Base-by-base conservation (phyloP, 2,329 filamentous ascomycete species). In the Metarhizium album region DNA sequence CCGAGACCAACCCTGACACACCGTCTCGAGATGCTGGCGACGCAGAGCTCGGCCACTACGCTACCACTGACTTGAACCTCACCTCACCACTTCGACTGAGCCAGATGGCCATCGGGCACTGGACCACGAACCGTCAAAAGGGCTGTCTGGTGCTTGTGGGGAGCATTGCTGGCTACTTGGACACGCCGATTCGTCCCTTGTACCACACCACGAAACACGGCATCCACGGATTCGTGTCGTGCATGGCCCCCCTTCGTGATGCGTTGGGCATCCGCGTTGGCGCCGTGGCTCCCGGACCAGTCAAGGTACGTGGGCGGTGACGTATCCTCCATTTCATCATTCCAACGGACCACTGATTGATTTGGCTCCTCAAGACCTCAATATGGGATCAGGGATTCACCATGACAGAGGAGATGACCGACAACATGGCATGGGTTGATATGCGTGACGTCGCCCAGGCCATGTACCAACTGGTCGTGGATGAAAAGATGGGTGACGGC, bases 131-230 rank as follows among this genome's bases (percentile, higher is more conserved):
- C 35, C 60, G 58, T 45, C 53, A 56, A 9, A 54, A 57, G 2
- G 67, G 64, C 1, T 61, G 58, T 43, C 47, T 71, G 24, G 53
- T 70, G 22, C 58, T 63, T 42, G 59, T 69, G 9, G 61, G 64
- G 31, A 69, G 66, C 51, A 60, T 69, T 33, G 65, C 64, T 1
- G 66, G 65, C 1, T 61, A 67, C 48, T 54, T 57, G 1, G 53
- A 57, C 2, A 57, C 52, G 9, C 58, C 65, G 35, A 57, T 58
- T 20, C 63, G 65, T 11, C 68, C 68, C 8, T 53, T 70, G 20
- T 71, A 70, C 52, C 59, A 61, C 43, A 62, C 67, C 6, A 66
- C 62, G 50, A 71, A 70, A 59, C 60, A 65, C 46, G 68, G 64
- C 0, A 54, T 71, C 6, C 60, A 66, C 11, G 66, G 62, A 2